These are phyloP conservation scores for Apiotrichum mycotoxinovorans DNA, from an alignment of 1,284 basidiomycete species.

Conservation along the genomic window DNA sequence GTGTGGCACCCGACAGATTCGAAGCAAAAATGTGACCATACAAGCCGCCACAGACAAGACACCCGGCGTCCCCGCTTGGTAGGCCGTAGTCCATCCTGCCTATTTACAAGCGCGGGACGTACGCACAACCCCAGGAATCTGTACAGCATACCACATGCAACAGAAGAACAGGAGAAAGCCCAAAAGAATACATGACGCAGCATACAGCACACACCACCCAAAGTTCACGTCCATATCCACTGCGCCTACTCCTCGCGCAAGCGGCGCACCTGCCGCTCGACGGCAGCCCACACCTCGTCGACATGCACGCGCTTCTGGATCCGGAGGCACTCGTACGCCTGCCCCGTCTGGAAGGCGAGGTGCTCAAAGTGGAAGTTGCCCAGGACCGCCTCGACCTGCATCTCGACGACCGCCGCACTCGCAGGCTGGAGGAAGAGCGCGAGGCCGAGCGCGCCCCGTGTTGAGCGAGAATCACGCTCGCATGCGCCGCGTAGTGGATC, in stretches of 20 bases:
- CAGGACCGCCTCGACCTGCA: constrained; percentile 29
- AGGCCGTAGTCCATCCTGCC: too few species aligned
- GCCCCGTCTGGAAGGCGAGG: constrained; percentile 36
- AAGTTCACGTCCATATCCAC: too few species aligned
- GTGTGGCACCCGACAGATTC: too few species aligned
- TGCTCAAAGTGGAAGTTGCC: constrained; percentile 46
- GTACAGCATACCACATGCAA: too few species aligned
- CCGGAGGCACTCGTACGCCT: constrained; percentile 25
- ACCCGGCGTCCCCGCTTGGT: too few species aligned
- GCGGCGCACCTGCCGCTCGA: background rate
- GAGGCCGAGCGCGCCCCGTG: constrained; percentile 46
- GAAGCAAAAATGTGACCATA: too few species aligned
- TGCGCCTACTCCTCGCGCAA: background rate
- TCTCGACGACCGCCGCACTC: constrained; percentile 32
- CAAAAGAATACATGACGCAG: too few species aligned
- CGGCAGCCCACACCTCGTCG: constrained; percentile 29
- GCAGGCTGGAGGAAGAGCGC: constrained; percentile 43
- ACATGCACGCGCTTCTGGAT: constrained; percentile 29
- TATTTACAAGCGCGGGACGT: too few species aligned
- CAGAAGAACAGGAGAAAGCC: too few species aligned
- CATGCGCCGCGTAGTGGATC: constrained; percentile 39
- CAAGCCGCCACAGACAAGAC: too few species aligned
- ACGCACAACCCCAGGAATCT: too few species aligned
- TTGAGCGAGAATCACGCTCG: constrained; percentile 33
- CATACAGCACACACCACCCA: too few species aligned